A percentile compares a stretch with the other conserved stretches of the same genome.
phyloP scores from a whole-genome alignment of 768 basidiomycete species.

The Mycena maculata region DNA sequence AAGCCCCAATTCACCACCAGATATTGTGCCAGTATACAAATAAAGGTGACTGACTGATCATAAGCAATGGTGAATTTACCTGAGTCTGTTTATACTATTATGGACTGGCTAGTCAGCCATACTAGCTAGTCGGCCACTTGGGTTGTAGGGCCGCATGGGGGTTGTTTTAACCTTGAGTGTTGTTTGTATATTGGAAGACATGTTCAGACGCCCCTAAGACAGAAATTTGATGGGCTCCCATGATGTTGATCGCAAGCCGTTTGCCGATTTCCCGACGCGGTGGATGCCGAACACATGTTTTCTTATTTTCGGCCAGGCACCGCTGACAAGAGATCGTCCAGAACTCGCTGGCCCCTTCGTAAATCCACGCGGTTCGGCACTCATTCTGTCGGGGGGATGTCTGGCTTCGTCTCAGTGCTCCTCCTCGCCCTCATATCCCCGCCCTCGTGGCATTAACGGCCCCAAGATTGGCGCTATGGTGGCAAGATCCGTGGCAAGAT shows the following conservation, averaged over 20 bases:
- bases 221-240: neutral
- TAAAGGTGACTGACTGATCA: too few relatives aligned
- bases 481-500: too few relatives aligned
- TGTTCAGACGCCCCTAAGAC: neutral
- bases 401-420: neutral
- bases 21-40: too few relatives aligned
- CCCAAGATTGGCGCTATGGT: too few relatives aligned
- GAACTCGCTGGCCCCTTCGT: too few relatives aligned
- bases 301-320: slow-evolving; percentile 1
- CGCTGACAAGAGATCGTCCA: too few relatives aligned
- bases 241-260: neutral
- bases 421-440: too few relatives aligned
- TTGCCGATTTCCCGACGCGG: neutral
- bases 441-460: too few relatives aligned
- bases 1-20: too few relatives aligned
- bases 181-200: slow-evolving; percentile 1
- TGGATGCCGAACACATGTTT: neutral
- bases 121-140: neutral
- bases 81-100: too few relatives aligned
- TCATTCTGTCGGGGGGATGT: neutral
- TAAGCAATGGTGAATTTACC: too few relatives aligned
- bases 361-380: neutral
- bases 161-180: neutral
- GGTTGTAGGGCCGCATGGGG: neutral
- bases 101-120: neutral